Percentiles rank a stretch among this genome's conserved stretches.
Conservation (phyloP, 2,329 filamentous ascomycete species). For the Mariannaea sp. region DNA sequence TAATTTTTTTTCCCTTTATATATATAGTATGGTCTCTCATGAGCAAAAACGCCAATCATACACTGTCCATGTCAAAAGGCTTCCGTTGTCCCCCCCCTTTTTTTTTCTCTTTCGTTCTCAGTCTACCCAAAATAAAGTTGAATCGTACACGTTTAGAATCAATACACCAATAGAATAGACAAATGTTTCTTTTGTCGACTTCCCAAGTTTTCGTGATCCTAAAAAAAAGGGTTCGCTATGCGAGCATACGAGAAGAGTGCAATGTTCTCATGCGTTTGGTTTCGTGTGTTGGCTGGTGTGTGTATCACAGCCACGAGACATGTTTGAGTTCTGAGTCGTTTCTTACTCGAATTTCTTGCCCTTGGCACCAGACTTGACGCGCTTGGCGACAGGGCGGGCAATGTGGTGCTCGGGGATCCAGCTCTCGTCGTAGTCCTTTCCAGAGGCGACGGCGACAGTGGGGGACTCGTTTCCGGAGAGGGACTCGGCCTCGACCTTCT, state of each 20-base stretch:
- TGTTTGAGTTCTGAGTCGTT: not conserved
- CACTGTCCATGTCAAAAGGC: slow-evolving; percentile 4
- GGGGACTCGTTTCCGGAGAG: slow-evolving; percentile 74
- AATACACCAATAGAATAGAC: slow-evolving; percentile 4
- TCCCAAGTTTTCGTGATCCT: slow-evolving; percentile 14
- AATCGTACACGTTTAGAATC: slow-evolving; percentile 5
- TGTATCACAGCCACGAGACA: not conserved
- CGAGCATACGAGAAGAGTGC: slow-evolving; percentile 8
- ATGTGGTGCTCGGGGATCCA: slow-evolving; percentile 93
- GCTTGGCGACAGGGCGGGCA: slow-evolving; percentile 77
- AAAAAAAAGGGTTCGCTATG: slow-evolving; percentile 13
- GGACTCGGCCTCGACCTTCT: slow-evolving; percentile 68
- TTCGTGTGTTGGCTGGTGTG: too few relatives aligned
- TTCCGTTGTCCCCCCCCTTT: not conserved
- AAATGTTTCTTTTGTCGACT: slow-evolving; percentile 13
- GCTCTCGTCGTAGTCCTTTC: slow-evolving; percentile 83
- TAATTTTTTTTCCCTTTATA: not conserved
- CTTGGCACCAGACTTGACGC: slow-evolving; percentile 65
- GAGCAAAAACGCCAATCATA: slow-evolving; percentile 15
- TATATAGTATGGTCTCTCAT: slow-evolving; percentile 21
- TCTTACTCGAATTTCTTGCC: slow-evolving; percentile 42
- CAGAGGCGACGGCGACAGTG: slow-evolving; percentile 68
- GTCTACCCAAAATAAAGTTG: slow-evolving; percentile 24
- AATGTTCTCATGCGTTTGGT: not conserved
- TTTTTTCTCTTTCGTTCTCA: slow-evolving; percentile 12